Percentiles rank a stretch among this genome's conserved stretches.
Conservation (phyloP, 139 green algal species). For the Picochlorum sp. region DNA sequence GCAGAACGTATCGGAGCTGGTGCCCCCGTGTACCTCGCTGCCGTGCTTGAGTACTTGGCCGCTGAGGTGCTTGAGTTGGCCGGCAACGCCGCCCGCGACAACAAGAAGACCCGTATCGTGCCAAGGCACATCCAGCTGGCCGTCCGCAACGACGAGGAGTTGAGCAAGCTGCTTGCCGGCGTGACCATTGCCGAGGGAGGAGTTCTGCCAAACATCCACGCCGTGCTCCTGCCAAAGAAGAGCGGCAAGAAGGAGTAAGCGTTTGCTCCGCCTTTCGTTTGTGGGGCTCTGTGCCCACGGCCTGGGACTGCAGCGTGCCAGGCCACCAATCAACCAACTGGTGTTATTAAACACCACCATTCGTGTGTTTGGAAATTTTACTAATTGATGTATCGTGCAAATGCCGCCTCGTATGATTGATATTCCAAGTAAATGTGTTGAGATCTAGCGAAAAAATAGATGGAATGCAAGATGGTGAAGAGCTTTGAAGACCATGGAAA, state of each 20-base stretch:
- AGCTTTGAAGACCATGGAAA: too few relatives aligned
- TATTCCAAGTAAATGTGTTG: too few relatives aligned
- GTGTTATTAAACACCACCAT: too few relatives aligned
- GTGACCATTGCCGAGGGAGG: constrained; percentile 71
- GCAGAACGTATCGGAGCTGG: constrained; percentile 27
- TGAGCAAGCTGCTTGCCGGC: constrained; percentile 75
- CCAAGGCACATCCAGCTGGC: constrained; percentile 83
- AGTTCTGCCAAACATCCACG: constrained; percentile 82
- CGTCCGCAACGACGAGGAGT: constrained; percentile 90
- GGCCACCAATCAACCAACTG: too few relatives aligned
- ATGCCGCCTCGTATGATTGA: too few relatives aligned
- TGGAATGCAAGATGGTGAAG: too few relatives aligned
- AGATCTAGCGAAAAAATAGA: too few relatives aligned
- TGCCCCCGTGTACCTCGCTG: constrained; percentile 52
- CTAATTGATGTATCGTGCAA: too few relatives aligned
- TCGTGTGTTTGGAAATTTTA: too few relatives aligned
- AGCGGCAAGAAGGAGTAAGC: constrained; percentile 66
- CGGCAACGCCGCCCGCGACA: constrained; percentile 69
- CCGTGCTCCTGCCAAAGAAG: constrained; percentile 77
- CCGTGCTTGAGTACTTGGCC: constrained; percentile 78
- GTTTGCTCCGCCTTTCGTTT: too few relatives aligned
- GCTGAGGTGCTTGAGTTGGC: constrained; percentile 47
- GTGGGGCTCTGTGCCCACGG: too few relatives aligned
- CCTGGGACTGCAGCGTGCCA: too few relatives aligned
- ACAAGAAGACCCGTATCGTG: constrained; percentile 87